A percentile compares a stretch with the other conserved stretches of the same genome.
Conservation (phyloP, 1,284 basidiomycete species). For the Mycena sp. region DNA sequence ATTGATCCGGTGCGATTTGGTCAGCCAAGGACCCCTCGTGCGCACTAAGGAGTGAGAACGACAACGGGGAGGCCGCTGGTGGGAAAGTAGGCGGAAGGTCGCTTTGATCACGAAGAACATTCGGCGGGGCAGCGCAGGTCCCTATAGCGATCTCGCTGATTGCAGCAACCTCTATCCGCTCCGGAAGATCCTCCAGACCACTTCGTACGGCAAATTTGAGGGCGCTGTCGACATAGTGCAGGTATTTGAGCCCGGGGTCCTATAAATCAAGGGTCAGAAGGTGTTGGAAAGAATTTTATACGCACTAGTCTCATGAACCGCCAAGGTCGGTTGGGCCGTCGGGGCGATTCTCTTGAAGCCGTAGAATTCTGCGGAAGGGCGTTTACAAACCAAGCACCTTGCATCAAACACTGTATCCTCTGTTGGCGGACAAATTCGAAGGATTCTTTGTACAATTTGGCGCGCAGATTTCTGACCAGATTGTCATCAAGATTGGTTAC, state of each 20-base stretch:
- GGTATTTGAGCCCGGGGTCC: constrained; percentile 81
- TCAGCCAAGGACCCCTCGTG: constrained; percentile 85
- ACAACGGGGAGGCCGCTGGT: constrained; percentile 71
- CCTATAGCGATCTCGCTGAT: constrained; percentile 83
- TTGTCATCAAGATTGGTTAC: neutral
- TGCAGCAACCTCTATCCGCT: constrained; percentile 82
- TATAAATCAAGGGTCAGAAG: constrained; percentile 38
- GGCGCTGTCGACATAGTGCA: constrained; percentile 85
- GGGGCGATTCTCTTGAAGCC: constrained; percentile 57
- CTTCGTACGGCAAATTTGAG: constrained; percentile 81
- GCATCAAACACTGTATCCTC: constrained; percentile 86
- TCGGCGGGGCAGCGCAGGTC: constrained; percentile 79
- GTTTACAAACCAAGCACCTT: constrained; percentile 93
- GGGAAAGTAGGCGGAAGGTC: constrained; percentile 65
- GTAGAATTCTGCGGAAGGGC: constrained; percentile 63
- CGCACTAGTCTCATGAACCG: constrained; percentile 81
- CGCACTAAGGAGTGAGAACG: constrained; percentile 81
- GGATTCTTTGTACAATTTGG: constrained; percentile 90
- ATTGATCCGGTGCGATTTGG: constrained; percentile 85
- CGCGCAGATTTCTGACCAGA: constrained; percentile 79
- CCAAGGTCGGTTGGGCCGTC: constrained; percentile 73
- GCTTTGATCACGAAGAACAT: constrained; percentile 64
- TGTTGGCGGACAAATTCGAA: constrained; percentile 94
- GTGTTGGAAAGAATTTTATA: neutral
- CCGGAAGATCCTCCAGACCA: constrained; percentile 88